These are phyloP conservation scores for Lentinus tigrinus DNA, from an alignment of 768 basidiomycete species.

Conservation along the genomic window DNA sequence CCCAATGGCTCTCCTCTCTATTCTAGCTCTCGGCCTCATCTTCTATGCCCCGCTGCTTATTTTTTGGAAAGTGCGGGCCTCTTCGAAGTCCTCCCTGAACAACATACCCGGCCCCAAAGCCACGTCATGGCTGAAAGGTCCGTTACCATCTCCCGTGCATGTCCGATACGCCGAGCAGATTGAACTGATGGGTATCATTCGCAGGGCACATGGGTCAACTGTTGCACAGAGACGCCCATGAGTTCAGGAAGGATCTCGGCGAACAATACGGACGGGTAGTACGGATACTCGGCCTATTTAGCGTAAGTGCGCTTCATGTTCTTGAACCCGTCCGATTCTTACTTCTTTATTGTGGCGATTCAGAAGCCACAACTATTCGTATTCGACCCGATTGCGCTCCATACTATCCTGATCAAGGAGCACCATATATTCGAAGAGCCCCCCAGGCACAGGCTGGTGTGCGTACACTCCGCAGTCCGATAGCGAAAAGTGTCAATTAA, in stretches of 20 bases:
- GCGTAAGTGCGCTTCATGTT: background rate
- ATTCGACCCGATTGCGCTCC: slow-evolving; percentile 8
- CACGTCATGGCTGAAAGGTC: slow-evolving; percentile 14
- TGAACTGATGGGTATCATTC: too few relatives aligned
- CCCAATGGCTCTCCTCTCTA: too few relatives aligned
- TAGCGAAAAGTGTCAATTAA: too few relatives aligned
- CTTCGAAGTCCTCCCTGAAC: slow-evolving; percentile 8
- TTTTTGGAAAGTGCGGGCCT: background rate
- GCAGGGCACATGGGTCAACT: background rate
- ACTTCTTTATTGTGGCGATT: too few relatives aligned
- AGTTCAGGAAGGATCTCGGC: background rate
- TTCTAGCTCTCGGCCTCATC: background rate
- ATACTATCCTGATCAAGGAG: slow-evolving; percentile 15
- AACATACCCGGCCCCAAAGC: slow-evolving; percentile 19
- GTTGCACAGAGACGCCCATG: background rate
- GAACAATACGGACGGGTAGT: background rate
- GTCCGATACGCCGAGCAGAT: too few relatives aligned
- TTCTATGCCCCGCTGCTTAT: background rate
- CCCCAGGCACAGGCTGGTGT: background rate
- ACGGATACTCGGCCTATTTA: background rate
- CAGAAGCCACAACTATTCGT: slow-evolving; percentile 3
- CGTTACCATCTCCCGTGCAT: background rate
- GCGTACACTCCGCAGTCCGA: background rate
- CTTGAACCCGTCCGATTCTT: background rate
- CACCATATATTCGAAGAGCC: background rate